These are phyloP conservation scores for Pseudoperonospora humuli DNA, from an alignment of 352 stramenopile species.

Conservation along the genomic window DNA sequence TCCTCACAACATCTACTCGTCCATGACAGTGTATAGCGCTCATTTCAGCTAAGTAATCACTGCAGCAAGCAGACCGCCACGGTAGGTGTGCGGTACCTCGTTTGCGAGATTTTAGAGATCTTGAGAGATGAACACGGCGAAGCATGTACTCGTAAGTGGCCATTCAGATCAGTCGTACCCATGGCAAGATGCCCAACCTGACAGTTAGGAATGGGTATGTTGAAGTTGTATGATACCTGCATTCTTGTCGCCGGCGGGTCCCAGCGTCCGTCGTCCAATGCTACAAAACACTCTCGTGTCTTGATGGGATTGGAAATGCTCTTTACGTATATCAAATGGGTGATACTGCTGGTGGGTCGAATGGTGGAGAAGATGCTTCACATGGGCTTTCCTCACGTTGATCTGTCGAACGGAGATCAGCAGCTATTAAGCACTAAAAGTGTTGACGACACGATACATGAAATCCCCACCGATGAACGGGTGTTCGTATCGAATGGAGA, in stretches of 20 bases:
- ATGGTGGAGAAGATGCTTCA: constrained; percentile 13
- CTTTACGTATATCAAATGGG: constrained; percentile 12
- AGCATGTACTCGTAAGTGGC: no score
- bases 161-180: no score
- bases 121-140: no score
- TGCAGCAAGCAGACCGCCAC: no score
- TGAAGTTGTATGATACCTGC: constrained; percentile 14
- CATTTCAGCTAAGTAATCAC: constrained; percentile 72
- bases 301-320: constrained; percentile 26
- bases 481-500: constrained; percentile 9
- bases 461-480: constrained; percentile 5
- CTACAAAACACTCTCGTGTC: not conserved
- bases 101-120: no score
- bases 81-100: no score
- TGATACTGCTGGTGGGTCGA: constrained; percentile 8
- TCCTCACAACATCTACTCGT: constrained; percentile 41
- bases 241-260: constrained; percentile 9
- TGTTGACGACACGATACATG: constrained; percentile 2
- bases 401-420: constrained; percentile 7
- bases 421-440: constrained; percentile 8
- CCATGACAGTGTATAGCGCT: constrained; percentile 48
- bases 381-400: constrained; percentile 7
- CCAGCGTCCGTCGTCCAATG: constrained; percentile 1
- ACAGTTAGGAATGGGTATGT: no score
- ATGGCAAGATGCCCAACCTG: no score